Base-by-base conservation (phyloP, 2,329 filamentous ascomycete genomes). In the Trichoderma cornu-damae region DNA sequence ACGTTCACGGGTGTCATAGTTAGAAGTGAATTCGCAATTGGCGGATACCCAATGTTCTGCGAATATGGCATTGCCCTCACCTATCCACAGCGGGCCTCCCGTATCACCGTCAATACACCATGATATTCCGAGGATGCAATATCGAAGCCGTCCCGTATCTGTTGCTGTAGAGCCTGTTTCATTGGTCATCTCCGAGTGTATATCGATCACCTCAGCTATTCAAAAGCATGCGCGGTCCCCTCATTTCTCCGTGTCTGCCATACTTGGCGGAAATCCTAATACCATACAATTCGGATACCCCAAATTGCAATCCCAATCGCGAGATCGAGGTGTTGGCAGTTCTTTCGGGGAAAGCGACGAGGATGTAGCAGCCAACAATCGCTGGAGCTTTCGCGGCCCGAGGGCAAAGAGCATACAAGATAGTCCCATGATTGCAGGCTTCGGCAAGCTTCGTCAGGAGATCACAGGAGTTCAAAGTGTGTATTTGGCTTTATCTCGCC, bases 351-450 rank as follows among this genome's bases (percentile, higher is more conserved):
- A 68, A 26, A 67, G 64, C n/a, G 79, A 83, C 6, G 73, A 78
- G 56, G 84, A 88, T 62, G 72, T 75, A 28, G 37, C 18, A 6
- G 30, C 91, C 59, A 84, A 87, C 32, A 95, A 91, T 69, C 81
- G 93, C 73, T 99, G 94, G 94, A 93, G 94, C 0, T 74, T 97
- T 60, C 81, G 94, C 60, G 94, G 93, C 32, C 96, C 96, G 81
- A 96, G 91, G 75, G 93, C 92, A 51, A 96, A 93, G 78, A 96
- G 90, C 76, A 88, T 96, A 81, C 91, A 96, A 74, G 94, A 97
- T 73, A 96, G 97, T 67, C 94, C 94, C 37, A 80, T 99, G 66
- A 96, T 99, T 77, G 88, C 91, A 61, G 93, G 90, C 12, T 99
- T 99, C 75, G 90, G 92, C 50, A 88, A 90, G 66, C 75, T 99